Conservation (phyloP, 2,329 filamentous ascomycete species). For the Neonectria coccinea region DNA sequence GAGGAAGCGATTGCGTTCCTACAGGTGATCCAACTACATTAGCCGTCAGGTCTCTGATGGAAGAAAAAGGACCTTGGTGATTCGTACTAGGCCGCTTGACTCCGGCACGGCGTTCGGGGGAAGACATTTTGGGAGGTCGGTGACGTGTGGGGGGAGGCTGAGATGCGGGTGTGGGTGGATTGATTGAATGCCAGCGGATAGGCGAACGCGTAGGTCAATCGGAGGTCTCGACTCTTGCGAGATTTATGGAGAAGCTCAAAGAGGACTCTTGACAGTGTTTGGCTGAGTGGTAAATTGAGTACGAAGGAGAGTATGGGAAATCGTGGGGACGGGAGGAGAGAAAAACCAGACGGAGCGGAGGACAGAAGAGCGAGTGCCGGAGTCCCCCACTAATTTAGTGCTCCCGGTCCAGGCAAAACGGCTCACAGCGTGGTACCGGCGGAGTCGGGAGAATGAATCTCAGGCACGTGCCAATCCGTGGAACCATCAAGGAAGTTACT, state of each 20-base stretch:
- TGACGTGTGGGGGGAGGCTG: constrained; percentile 23
- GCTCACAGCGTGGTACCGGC: background rate
- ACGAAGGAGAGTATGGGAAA: background rate
- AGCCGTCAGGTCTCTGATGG: constrained; percentile 25
- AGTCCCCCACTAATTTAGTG: background rate
- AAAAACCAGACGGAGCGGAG: constrained; percentile 16
- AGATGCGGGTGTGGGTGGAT: constrained; percentile 25
- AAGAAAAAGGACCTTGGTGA: constrained; percentile 9
- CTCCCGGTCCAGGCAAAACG: background rate
- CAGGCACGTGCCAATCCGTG: background rate
- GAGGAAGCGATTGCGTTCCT: constrained; percentile 96
- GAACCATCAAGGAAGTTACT: background rate
- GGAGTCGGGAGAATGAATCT: background rate
- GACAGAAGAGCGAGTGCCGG: background rate
- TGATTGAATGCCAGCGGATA: constrained; percentile 15
- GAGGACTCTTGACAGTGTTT: background rate
- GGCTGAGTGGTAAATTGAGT: background rate
- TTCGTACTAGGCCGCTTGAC: constrained; percentile 59
- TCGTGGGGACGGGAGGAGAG: constrained; percentile 8
- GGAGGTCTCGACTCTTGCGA: background rate
- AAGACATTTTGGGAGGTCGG: constrained; percentile 50
- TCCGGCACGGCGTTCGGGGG: constrained; percentile 55
- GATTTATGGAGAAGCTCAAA: background rate
- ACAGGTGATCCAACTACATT: constrained; percentile 39
- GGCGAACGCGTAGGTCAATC: background rate